Evolutionary conservation across 1,139 yeast genomes (phyloP), one percentile per base, ranked within the genome.

Genomic region (Sugiyamaella xylanicola): DNA sequence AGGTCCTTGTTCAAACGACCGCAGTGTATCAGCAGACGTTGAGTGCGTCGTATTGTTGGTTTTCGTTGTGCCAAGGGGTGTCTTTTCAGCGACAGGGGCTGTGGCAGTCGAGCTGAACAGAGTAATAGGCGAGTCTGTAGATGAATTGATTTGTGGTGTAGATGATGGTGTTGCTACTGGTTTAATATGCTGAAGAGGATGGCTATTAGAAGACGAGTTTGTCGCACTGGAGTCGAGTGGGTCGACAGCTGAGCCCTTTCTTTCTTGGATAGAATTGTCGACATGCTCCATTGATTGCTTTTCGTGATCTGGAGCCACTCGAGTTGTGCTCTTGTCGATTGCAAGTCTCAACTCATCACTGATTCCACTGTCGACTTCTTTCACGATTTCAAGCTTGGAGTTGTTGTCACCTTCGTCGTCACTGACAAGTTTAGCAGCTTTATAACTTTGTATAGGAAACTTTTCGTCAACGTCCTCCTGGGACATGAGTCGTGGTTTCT

Each of bases 371-470:
- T 43, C 47, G 16, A 25, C 37, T 15, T 45, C 41, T 20, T 32
- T 13, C 11, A 45, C 11, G 4, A 32, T 13, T 13, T 35, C 40
- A 9, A 32, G 29, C 35, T 66, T 68, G 35, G 54, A 42, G 49
- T 55, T 57, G 39, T 58, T 67, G 17, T 69, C 70, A 16, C 68
- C 71, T 35, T 85, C 86, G 59, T 79, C 74, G 21, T 45, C 49
- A 4, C 29, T 21, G 2, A 51, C 59, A 8, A 55, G 45, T 48
- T 53, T 59, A 17, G 66, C 68, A 51, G 82, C 80, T 55, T 76
- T 72, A 68, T 86, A 87, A 1, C 85, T 77, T 63, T 81, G 79
- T 42, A 74, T 68, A 0, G 95, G 95, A 68, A 87, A 87, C 52
- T 85, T 72, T 48, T 77, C 77, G 54, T 86, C 85, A 21, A 87